phyloP scores from a whole-genome alignment of 106 monocot genomes.

The Gastrodia elata region DNA sequence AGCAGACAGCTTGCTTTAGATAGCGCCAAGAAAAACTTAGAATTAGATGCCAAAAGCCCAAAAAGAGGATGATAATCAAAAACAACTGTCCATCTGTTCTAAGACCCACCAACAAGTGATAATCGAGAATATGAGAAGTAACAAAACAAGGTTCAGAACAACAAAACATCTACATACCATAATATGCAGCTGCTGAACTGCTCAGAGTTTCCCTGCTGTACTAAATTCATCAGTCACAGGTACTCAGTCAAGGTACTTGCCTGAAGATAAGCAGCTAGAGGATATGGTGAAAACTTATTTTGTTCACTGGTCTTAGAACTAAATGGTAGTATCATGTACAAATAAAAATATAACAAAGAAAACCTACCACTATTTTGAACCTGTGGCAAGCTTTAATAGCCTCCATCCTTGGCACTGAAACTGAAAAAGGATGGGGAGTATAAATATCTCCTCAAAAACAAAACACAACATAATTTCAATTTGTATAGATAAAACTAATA shows the following conservation, averaged over 20 bases:
- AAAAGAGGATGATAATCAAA: not conserved
- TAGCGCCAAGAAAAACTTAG: no score
- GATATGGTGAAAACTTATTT: not conserved
- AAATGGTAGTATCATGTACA: not conserved
- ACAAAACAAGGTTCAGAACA: not conserved
- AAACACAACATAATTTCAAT: not conserved
- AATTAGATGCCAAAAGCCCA: not conserved
- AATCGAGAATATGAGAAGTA: not conserved
- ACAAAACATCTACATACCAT: constrained; percentile 2
- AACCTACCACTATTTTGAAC: constrained; percentile 3
- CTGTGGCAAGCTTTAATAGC: not conserved
- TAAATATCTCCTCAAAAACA: constrained; percentile 3
- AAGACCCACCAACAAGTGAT: not conserved
- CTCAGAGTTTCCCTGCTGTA: constrained; percentile 1
- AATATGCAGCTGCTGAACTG: constrained; percentile 1
- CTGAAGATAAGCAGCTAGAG: constrained; percentile 2
- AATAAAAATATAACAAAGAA: not conserved
- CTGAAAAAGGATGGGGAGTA: constrained; percentile 4
- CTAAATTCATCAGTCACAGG: not conserved
- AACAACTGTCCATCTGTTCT: not conserved
- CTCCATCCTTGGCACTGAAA: not conserved
- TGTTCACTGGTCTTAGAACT: not conserved
- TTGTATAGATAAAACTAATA: not conserved
- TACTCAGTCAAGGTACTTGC: not conserved
- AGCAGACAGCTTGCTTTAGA: not conserved